Percentiles rank a stretch among this genome's conserved stretches.
phyloP scores from a whole-genome alignment of 208 protist species.

The Acanthamoeba triangularis region DNA sequence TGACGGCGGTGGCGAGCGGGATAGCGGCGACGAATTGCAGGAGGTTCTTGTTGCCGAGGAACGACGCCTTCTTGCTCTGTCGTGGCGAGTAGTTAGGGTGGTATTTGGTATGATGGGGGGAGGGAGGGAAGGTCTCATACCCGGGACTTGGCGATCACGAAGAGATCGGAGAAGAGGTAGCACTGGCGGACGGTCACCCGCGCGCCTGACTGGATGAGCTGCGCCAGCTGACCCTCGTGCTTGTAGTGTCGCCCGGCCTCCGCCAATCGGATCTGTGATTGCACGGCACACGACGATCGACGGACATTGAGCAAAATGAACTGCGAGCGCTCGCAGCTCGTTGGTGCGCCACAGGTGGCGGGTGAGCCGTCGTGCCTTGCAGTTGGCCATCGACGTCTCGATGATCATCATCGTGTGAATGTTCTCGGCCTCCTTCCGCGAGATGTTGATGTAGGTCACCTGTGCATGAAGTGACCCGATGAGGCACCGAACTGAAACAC shows the following conservation, averaged over 20 bases:
- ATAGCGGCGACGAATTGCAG: slow-evolving; percentile 38
- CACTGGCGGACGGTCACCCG: slow-evolving; percentile 31
- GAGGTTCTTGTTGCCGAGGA: slow-evolving; percentile 25
- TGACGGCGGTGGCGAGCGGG: background rate
- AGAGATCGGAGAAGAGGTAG: slow-evolving; percentile 68
- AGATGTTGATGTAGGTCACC: slow-evolving; percentile 70
- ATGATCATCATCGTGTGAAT: slow-evolving; percentile 69
- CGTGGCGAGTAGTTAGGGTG: too few species aligned
- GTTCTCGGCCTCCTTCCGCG: slow-evolving; percentile 59
- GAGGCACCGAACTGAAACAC: background rate
- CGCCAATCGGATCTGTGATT: slow-evolving; percentile 18
- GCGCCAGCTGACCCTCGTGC: slow-evolving; percentile 38
- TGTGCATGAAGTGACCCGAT: background rate
- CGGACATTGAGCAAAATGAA: too few species aligned
- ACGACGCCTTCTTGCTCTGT: slow-evolving; percentile 57
- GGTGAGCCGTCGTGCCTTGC: background rate
- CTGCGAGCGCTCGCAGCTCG: too few species aligned
- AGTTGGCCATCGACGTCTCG: slow-evolving; percentile 55
- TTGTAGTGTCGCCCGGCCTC: slow-evolving; percentile 37
- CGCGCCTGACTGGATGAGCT: background rate
- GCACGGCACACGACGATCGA: background rate
- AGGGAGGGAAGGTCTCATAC: background rate
- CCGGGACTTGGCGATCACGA: slow-evolving; percentile 42
- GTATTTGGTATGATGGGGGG: too few species aligned
- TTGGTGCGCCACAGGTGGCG: too few species aligned